A percentile compares a stretch with the other conserved stretches of the same genome.
Evolutionary conservation across 1,284 basidiomycete species (phyloP).

Genomic region (Fomes fomentarius): DNA sequence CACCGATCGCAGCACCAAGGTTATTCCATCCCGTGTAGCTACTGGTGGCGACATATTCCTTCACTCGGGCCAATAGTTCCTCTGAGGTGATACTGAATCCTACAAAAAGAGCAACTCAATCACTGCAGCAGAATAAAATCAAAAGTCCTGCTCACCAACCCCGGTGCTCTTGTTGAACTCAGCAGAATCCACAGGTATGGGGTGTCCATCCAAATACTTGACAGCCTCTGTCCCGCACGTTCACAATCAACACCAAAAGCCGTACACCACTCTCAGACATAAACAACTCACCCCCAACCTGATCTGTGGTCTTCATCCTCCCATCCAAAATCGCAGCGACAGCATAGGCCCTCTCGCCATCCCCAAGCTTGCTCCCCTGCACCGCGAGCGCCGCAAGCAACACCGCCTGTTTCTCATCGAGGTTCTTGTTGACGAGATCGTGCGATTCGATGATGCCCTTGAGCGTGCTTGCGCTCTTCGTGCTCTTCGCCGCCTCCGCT

Average conservation of each 20-base stretch:
- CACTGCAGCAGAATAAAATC: background rate
- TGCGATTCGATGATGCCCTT: conserved; percentile 72
- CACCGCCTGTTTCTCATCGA: conserved; percentile 84
- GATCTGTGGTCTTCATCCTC: conserved; percentile 82
- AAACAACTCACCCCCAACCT: conserved; percentile 72
- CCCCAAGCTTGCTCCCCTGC: conserved; percentile 60
- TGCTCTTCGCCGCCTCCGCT: conserved; percentile 79
- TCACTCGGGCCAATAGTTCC: conserved; percentile 67
- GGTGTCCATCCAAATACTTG: conserved; percentile 73
- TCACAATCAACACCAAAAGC: too few relatives aligned
- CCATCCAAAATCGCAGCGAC: conserved; percentile 73
- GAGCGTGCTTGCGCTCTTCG: conserved; percentile 75
- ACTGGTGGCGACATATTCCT: conserved; percentile 61
- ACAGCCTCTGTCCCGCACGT: conserved; percentile 61
- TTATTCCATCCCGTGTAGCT: conserved; percentile 74
- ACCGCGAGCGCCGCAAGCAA: conserved; percentile 75
- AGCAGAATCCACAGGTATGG: conserved; percentile 64
- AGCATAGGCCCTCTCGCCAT: conserved; percentile 67
- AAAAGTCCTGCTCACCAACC: conserved; percentile 69
- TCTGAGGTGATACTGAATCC: conserved; percentile 81
- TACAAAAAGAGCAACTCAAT: conserved; percentile 33
- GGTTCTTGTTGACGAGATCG: conserved; percentile 47
- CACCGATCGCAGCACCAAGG: conserved; percentile 73
- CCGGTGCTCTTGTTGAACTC: conserved; percentile 87
- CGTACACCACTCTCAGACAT: background rate